These are phyloP conservation scores for Elsinoe ampelina DNA, from an alignment of 2,329 filamentous ascomycete species.

Conservation along the genomic window DNA sequence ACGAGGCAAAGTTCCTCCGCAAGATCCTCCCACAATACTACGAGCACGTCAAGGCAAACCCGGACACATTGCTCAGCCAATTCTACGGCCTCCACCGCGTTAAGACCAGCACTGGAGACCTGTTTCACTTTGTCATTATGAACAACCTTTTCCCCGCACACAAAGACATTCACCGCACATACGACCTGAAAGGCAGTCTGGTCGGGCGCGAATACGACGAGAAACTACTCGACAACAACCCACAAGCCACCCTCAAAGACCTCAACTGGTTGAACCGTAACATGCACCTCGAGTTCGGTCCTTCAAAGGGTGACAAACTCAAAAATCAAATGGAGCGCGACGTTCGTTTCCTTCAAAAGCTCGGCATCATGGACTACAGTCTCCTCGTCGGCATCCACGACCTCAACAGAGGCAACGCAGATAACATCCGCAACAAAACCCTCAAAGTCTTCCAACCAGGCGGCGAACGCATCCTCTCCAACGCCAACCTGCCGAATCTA, in stretches of 20 bases:
- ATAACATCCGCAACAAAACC: constrained; percentile 83
- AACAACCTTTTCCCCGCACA: constrained; percentile 98
- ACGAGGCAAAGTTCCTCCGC: constrained; percentile 78
- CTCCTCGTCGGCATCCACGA: constrained; percentile 92
- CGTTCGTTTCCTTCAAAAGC: constrained; percentile 72
- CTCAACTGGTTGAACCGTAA: constrained; percentile 89
- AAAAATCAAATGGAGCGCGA: constrained; percentile 81
- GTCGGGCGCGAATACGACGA: constrained; percentile 86
- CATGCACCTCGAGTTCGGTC: constrained; percentile 76
- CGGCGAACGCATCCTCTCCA: constrained; percentile 43
- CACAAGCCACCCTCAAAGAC: constrained; percentile 88
- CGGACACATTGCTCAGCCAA: constrained; percentile 92
- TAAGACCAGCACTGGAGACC: constrained; percentile 95
- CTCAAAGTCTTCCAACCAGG: constrained; percentile 90
- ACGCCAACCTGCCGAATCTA: constrained; percentile 35
- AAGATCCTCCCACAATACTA: constrained; percentile 89
- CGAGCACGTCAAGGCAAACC: constrained; percentile 81
- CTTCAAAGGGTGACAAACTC: constrained; percentile 79
- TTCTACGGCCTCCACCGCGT: constrained; percentile 96
- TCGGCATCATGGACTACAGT: constrained; percentile 99
- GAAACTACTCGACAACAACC: constrained; percentile 78
- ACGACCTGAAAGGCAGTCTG: constrained; percentile 93
- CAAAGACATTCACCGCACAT: constrained; percentile 92
- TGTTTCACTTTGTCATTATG: constrained; percentile 99
- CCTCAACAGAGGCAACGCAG: constrained; percentile 79